Evolutionary conservation across 176 grass and related monocot genomes (phyloP).

Genomic region (Zoysia pacifica): DNA sequence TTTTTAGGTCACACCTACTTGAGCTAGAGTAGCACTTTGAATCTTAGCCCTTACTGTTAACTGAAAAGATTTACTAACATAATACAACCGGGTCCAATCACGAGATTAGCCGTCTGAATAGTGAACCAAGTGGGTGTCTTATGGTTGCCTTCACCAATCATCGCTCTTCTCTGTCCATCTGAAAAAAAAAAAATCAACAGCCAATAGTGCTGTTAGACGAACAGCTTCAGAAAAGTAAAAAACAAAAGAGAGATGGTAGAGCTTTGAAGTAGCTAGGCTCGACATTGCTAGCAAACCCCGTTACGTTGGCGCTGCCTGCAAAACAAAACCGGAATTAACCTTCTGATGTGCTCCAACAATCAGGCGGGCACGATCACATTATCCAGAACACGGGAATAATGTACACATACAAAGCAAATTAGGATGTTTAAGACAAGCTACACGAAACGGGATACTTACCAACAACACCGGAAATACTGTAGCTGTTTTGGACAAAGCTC

Average conservation of each 20-base stretch:
- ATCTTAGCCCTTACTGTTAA: constrained; percentile 17
- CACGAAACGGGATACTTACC: neutral
- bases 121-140: neutral
- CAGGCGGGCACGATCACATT: neutral
- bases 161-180: neutral
- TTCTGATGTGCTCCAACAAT: too few relatives aligned
- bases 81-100: neutral
- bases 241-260: neutral
- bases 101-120: constrained; percentile 15
- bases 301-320: neutral
- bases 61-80: constrained; percentile 24
- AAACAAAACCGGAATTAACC: too few relatives aligned
- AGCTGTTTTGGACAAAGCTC: constrained; percentile 18
- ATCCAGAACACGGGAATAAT: constrained; percentile 4
- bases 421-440: constrained; percentile 20
- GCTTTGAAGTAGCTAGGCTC: neutral
- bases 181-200: too few relatives aligned
- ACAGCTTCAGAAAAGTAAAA: neutral
- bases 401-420: constrained; percentile 35
- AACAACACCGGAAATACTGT: constrained; percentile 8
- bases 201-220: too few relatives aligned
- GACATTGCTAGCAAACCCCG: neutral
- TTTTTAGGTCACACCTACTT: constrained; percentile 21
- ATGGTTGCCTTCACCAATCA: constrained; percentile 12
- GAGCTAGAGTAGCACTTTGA: neutral